A percentile compares a stretch with the other conserved stretches of the same genome.
Evolutionary conservation across 2,329 filamentous ascomycete genomes (phyloP).

Genomic region (Curvularia eragrostidis): DNA sequence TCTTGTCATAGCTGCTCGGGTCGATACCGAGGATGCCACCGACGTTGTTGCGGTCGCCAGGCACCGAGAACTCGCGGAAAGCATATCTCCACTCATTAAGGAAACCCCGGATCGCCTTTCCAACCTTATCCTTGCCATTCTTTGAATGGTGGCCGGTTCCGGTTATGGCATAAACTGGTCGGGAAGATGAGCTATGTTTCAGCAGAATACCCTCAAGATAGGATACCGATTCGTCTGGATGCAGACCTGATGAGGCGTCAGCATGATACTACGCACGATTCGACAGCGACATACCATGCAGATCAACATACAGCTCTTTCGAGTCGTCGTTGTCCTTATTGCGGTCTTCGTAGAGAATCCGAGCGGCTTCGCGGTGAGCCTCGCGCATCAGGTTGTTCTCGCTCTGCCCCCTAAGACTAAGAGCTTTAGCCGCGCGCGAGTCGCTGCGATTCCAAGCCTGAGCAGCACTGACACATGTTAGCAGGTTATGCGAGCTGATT

Average conservation of each 20-base stretch:
- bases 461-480: slow-evolving; percentile 69
- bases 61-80: slow-evolving; percentile 94
- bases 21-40: slow-evolving; percentile 71
- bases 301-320: slow-evolving; percentile 88
- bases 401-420: slow-evolving; percentile 91
- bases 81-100: slow-evolving; percentile 95
- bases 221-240: slow-evolving; percentile 94
- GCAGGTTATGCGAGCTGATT: slow-evolving; percentile 1
- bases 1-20: slow-evolving; percentile 64
- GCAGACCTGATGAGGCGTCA: slow-evolving; percentile 65
- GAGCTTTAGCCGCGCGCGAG: slow-evolving; percentile 90
- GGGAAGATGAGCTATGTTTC: slow-evolving; percentile 74
- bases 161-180: slow-evolving; percentile 92
- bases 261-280: neutral
- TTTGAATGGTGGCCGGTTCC: slow-evolving; percentile 97
- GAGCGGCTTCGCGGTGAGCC: slow-evolving; percentile 91
- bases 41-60: slow-evolving; percentile 87
- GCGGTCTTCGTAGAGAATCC: slow-evolving; percentile 89
- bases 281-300: slow-evolving; percentile 67
- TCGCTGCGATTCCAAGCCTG: slow-evolving; percentile 99
- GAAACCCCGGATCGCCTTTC: slow-evolving; percentile 88
- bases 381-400: slow-evolving; percentile 98
- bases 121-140: slow-evolving; percentile 98
- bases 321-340: slow-evolving; percentile 70
- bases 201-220: slow-evolving; percentile 88